A percentile compares a stretch with the other conserved stretches of the same genome.
These are phyloP conservation scores for Zizania palustris DNA, from an alignment of 202 grass and related monocot species.

Conservation along the genomic window DNA sequence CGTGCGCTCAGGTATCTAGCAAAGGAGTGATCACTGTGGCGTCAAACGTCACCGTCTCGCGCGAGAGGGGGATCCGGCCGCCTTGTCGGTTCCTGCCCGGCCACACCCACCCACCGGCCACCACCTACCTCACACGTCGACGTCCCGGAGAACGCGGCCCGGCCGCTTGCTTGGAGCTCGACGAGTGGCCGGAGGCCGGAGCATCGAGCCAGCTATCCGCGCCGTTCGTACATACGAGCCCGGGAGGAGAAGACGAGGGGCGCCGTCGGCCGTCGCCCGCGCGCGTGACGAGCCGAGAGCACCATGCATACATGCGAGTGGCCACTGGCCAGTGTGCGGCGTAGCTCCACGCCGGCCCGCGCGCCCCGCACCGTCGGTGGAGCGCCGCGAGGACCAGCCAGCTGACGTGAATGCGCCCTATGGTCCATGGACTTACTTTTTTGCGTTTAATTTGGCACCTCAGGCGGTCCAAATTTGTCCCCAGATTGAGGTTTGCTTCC, in stretches of 20 bases:
- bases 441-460: background rate
- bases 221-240: background rate
- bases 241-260: background rate
- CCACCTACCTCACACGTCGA: background rate
- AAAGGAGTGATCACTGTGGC: background rate
- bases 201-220: background rate
- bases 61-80: background rate
- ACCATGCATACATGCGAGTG: constrained; percentile 1
- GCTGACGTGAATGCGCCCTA: background rate
- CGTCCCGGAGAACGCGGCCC: background rate
- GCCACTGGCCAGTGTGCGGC: background rate
- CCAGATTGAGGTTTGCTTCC: background rate
- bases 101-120: background rate
- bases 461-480: background rate
- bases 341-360: background rate
- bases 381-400: background rate
- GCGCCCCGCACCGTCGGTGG: background rate
- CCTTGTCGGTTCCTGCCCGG: background rate
- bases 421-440: background rate
- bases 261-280: background rate
- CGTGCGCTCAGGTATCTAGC: no score
- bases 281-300: background rate
- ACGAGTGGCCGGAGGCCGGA: background rate
- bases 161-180: background rate
- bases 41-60: background rate